phyloP scores from a whole-genome alignment of 2,329 filamentous ascomycete genomes.

The Calonectria ilicicola region DNA sequence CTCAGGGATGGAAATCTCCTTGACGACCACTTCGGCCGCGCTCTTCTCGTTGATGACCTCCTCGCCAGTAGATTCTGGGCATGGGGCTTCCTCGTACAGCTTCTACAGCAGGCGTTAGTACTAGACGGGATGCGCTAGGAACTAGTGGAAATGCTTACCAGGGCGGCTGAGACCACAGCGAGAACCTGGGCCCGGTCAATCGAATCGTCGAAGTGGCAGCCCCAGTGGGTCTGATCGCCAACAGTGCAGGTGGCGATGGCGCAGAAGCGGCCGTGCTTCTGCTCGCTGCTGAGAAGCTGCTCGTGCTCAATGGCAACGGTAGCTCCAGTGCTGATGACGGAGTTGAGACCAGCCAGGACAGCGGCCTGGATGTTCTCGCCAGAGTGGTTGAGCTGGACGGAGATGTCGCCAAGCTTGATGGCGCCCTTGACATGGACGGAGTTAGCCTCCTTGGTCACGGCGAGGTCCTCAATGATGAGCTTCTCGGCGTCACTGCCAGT shows the following conservation, averaged over 20 bases:
- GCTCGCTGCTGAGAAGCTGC: not conserved
- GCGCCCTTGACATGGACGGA: constrained; percentile 3
- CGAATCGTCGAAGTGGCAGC: not conserved
- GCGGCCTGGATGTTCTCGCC: not conserved
- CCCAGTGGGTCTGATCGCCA: constrained; percentile 5
- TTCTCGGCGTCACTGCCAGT: not conserved
- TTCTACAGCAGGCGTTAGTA: not conserved
- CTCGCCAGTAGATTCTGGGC: not conserved
- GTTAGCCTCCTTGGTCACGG: not conserved
- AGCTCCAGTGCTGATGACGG: not conserved
- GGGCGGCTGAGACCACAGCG: not conserved
- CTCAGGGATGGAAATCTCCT: not conserved
- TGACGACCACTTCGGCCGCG: not conserved
- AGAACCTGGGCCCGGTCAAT: not conserved
- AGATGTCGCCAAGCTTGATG: constrained; percentile 5
- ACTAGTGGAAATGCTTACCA: not conserved
- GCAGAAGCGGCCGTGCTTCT: constrained; percentile 9
- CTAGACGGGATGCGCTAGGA: not conserved
- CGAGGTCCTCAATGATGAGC: not conserved
- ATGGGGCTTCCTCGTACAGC: not conserved
- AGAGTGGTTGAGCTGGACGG: not conserved
- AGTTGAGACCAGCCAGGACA: not conserved
- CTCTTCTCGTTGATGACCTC: not conserved
- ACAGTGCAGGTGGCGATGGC: not conserved
- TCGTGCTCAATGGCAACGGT: not conserved